Evolutionary conservation across 441 rosid genomes (phyloP).

Genomic region (Gossypium laxum): DNA sequence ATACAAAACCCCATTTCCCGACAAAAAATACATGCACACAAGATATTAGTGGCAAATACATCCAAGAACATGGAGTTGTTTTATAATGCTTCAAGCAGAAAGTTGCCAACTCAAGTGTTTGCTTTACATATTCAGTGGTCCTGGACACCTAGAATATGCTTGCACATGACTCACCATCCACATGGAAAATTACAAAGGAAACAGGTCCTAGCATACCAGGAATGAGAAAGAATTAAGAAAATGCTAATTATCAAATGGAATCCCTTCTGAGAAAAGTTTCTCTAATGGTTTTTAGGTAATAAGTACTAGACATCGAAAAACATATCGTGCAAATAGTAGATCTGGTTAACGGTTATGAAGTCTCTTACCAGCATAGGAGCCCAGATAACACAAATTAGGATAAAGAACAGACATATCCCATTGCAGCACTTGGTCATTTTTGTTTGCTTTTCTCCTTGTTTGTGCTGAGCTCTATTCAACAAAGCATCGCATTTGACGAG

Average conservation of each 20-base stretch:
- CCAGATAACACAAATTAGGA: conserved; percentile 89
- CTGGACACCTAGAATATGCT: not conserved
- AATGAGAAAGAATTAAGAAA: conserved; percentile 5
- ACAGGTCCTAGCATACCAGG: not conserved
- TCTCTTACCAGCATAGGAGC: conserved; percentile 97
- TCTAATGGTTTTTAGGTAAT: not conserved
- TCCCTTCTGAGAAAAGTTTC: conserved; percentile 2
- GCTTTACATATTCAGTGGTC: not conserved
- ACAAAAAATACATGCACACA: not conserved
- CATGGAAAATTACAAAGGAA: not conserved
- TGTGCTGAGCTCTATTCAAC: conserved; percentile 76
- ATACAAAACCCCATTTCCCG: not conserved
- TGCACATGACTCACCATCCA: not conserved
- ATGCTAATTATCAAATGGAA: not conserved
- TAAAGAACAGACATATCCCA: conserved; percentile 91
- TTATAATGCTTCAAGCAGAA: not conserved
- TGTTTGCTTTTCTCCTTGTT: conserved; percentile 88
- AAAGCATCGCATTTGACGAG: conserved; percentile 95
- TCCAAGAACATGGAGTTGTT: not conserved
- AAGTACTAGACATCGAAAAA: not conserved
- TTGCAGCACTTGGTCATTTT: conserved; percentile 94
- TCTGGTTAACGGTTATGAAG: conserved; percentile 5
- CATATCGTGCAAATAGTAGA: not conserved
- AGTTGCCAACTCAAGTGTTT: not conserved
- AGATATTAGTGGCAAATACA: conserved; percentile 1